phyloP scores from a whole-genome alignment of 495 filamentous ascomycete species.

The Lepraria neglecta region DNA sequence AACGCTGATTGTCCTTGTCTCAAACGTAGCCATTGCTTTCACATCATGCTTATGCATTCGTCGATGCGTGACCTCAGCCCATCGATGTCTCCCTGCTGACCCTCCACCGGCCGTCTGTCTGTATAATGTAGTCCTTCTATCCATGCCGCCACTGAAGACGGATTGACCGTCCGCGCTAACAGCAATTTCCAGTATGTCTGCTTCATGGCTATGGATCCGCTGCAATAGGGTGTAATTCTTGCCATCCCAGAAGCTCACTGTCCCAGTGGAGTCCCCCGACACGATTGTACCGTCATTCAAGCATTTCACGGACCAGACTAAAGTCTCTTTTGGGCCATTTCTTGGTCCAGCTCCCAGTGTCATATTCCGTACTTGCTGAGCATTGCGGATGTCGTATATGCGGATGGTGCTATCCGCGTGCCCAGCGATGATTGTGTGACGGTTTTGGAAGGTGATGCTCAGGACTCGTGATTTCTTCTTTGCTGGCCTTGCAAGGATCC shows the following conservation, averaged over 20 bases:
- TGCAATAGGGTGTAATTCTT: slow-evolving; percentile 83
- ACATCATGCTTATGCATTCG: slow-evolving; percentile 89
- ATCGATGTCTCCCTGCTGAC: slow-evolving; percentile 55
- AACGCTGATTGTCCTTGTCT: slow-evolving; percentile 74
- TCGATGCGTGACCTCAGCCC: slow-evolving; percentile 77
- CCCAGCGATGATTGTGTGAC: slow-evolving; percentile 75
- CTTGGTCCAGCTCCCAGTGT: slow-evolving; percentile 70
- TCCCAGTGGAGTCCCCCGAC: slow-evolving; percentile 88
- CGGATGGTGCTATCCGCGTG: slow-evolving; percentile 90
- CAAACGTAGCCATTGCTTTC: slow-evolving; percentile 87
- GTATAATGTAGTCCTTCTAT: slow-evolving; percentile 77
- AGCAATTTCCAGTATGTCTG: slow-evolving; percentile 83
- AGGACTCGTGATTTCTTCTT: slow-evolving; percentile 79
- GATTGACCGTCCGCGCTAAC: slow-evolving; percentile 72
- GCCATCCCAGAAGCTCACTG: slow-evolving; percentile 88
- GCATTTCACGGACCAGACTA: slow-evolving; percentile 90
- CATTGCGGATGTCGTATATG: slow-evolving; percentile 78
- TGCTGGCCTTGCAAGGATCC: slow-evolving; percentile 61
- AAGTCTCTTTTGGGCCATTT: slow-evolving; percentile 71
- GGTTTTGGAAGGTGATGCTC: slow-evolving; percentile 81
- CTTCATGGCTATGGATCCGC: slow-evolving; percentile 73
- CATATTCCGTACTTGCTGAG: slow-evolving; percentile 67
- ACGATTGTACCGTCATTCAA: slow-evolving; percentile 83
- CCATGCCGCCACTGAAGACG: slow-evolving; percentile 87
- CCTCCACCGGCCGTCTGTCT: slow-evolving; percentile 49